Conservation (phyloP, 164 flowering plant species). For the Euptelea pleiosperma region DNA sequence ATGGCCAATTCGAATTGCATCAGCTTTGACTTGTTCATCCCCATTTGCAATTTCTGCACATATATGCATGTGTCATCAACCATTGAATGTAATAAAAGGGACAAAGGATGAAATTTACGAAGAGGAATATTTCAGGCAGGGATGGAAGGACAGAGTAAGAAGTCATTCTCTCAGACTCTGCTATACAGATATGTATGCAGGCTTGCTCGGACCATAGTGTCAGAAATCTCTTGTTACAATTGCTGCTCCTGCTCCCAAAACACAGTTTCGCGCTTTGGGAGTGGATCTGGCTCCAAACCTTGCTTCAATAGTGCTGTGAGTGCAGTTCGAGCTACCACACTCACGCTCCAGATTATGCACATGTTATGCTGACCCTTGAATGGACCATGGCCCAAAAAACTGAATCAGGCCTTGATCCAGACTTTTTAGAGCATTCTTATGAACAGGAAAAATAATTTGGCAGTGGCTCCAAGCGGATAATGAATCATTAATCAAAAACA, state of each 20-base stretch:
- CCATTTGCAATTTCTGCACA: slow-evolving; percentile 77
- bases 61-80: slow-evolving; percentile 8
- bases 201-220: background rate
- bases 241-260: background rate
- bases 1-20: slow-evolving; percentile 87
- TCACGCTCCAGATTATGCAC: too few relatives aligned
- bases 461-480: too few relatives aligned
- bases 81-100: slow-evolving; percentile 1
- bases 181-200: background rate
- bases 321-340: background rate
- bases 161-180: background rate
- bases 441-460: too few relatives aligned
- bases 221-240: background rate
- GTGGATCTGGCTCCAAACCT: too few relatives aligned
- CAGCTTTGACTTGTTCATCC: slow-evolving; percentile 90
- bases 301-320: background rate
- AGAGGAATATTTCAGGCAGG: too few relatives aligned
- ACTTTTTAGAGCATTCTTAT: too few relatives aligned
- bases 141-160: background rate
- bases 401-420: too few relatives aligned
- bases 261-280: background rate
- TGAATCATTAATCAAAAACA: too few relatives aligned
- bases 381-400: too few relatives aligned
- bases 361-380: too few relatives aligned
- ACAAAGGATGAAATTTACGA: slow-evolving; percentile 15